Percentiles rank a stretch among this genome's conserved stretches.
phyloP scores from a whole-genome alignment of 306 rosid species.

The Cicer judaicum region DNA sequence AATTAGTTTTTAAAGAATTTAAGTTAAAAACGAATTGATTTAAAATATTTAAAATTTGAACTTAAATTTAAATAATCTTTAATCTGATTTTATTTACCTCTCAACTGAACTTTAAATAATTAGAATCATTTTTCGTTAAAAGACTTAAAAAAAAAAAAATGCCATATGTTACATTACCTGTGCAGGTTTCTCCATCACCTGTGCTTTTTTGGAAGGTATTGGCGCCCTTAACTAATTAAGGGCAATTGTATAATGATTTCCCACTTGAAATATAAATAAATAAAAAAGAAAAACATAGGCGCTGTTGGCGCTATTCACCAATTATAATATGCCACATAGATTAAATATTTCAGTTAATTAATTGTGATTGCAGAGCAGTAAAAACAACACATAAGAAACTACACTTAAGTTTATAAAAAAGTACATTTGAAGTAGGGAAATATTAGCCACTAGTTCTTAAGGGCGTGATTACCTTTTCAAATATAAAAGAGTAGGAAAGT shows the following conservation, averaged over 20 bases:
- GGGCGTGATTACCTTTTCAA: constrained; percentile 16
- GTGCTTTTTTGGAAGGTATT: neutral
- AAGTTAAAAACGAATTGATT: too few species aligned
- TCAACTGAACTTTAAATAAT: too few species aligned
- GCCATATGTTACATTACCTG: too few species aligned
- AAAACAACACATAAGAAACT: neutral
- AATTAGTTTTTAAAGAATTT: too few species aligned
- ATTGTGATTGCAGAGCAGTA: too few species aligned
- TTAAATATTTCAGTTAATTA: neutral
- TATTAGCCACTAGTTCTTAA: constrained; percentile 12
- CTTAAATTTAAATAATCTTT: too few species aligned
- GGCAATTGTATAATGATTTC: neutral
- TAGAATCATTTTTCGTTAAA: too few species aligned
- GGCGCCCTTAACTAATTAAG: neutral
- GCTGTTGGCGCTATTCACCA: neutral
- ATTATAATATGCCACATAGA: neutral
- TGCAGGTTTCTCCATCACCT: neutral
- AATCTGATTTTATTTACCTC: too few species aligned
- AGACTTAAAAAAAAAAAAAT: too few species aligned
- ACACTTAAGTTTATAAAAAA: neutral
- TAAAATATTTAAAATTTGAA: too few species aligned
- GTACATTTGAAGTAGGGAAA: neutral
- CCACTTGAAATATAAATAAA: neutral
- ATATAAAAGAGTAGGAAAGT: neutral
- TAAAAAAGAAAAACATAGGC: neutral